Evolutionary conservation across 2,329 filamentous ascomycete species (phyloP), one percentile per base, ranked within the genome.

Genomic region (Plectosphaerella cucumerina): DNA sequence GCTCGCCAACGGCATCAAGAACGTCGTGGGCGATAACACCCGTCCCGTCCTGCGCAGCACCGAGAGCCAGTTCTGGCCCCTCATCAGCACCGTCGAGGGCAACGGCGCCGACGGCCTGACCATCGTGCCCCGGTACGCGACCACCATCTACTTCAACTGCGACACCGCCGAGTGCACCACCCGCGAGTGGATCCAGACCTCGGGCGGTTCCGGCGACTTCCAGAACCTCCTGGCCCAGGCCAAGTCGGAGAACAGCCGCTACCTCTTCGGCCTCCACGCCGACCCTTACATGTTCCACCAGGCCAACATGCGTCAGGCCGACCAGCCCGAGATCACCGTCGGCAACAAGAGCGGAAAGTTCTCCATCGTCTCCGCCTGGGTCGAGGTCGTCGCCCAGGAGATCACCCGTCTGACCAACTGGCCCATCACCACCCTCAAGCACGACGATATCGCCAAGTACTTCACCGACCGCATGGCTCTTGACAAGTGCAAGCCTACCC

Each of bases 131-230:
- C 78, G 82, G 43, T 85, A 77, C 45, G 77, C 81, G 1, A 81
- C 80, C 3, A 75, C 78, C 42, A 84, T 85, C 54, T 85, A 84
- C 69, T 85, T 81, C 71, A 84, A 85, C 67, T 85, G 82, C 62
- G 76, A 82, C 59, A 73, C 73, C 14, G 70, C 78, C 2, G 69
- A 65, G 20, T 85, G 82, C 61, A 84, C 81, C 0, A 61, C 76
- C n/a, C 65, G 74, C 46, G 81, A 85, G 61, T 85, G 82, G 82
- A 81, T 80, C 47, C 70, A 78, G 49, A 85, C 81, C 2, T 81
- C 80, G 5, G 73, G 62, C 17, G 80, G 79, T 43, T 68, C 64
- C n/a, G 81, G 81, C 5, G 70, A 67, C 43, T 84, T 82, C 56
- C 63, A 69, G 4, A 67, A 75, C 57, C 70, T 85, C 5, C 66